Evolutionary conservation across 2,329 filamentous ascomycete species (phyloP).

Genomic region (Diplodia intermedia): DNA sequence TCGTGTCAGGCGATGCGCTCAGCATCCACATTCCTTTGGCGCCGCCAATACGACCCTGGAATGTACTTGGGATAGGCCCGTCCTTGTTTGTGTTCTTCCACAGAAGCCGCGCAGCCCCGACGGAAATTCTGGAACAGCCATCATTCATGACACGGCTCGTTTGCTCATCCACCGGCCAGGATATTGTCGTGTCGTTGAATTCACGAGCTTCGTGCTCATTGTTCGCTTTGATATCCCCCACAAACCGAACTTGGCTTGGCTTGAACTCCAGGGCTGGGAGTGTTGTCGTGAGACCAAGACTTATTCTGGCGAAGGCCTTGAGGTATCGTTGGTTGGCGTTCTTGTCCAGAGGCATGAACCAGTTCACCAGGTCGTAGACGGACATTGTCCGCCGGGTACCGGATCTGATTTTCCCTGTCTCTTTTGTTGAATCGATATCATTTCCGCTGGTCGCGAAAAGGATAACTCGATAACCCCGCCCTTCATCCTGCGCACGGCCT

Average conservation of each 20-base stretch:
- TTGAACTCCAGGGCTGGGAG: conserved; percentile 47
- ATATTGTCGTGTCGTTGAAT: conserved; percentile 47
- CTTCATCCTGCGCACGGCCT: conserved; percentile 4
- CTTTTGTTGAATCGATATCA: conserved; percentile 36
- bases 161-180: conserved; percentile 37
- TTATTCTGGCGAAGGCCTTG: conserved; percentile 53
- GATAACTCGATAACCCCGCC: conserved; percentile 38
- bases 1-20: conserved; percentile 57
- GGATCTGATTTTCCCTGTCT: neutral
- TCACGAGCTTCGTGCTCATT: conserved; percentile 42
- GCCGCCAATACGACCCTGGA: conserved; percentile 73
- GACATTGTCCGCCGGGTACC: neutral
- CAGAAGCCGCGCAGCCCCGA: conserved; percentile 62
- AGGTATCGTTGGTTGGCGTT: conserved; percentile 49
- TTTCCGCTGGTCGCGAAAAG: conserved; percentile 47
- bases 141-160: conserved; percentile 53
- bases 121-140: conserved; percentile 70
- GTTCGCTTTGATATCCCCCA: conserved; percentile 45
- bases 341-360: conserved; percentile 47
- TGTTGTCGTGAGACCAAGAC: conserved; percentile 53
- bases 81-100: conserved; percentile 58
- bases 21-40: conserved; percentile 80
- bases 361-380: conserved; percentile 47
- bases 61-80: conserved; percentile 64
- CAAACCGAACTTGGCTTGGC: conserved; percentile 45